Percentiles rank a stretch among this genome's conserved stretches.
These are phyloP conservation scores for Phlyctochytrium bullatum DNA, from an alignment of 192 early-diverging fungal genomes.

Conservation along the genomic window DNA sequence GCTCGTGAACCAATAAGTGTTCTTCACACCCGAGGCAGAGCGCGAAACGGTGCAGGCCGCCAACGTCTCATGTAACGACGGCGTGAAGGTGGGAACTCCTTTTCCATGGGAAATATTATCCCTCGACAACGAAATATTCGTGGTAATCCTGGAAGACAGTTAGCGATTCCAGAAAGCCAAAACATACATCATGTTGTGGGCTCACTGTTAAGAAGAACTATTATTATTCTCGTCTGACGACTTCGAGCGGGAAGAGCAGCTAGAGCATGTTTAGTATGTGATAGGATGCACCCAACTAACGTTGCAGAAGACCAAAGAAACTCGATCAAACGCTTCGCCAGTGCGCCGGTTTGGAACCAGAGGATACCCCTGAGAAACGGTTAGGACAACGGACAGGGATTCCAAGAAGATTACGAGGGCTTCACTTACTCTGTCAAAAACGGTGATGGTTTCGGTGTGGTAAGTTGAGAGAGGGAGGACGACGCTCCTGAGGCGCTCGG, in stretches of 20 bases:
- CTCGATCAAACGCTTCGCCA: slow-evolving; percentile 30
- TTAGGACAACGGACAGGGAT: background rate
- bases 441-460: too few relatives aligned
- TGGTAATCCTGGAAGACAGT: slow-evolving; percentile 20
- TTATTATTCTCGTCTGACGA: slow-evolving; percentile 19
- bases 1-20: slow-evolving; percentile 31
- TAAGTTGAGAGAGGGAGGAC: too few relatives aligned
- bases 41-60: slow-evolving; percentile 24
- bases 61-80: slow-evolving; percentile 7
- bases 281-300: background rate
- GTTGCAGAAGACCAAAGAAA: slow-evolving; percentile 36
- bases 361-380: slow-evolving; percentile 10
- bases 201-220: background rate
- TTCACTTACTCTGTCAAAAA: too few relatives aligned
- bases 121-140: slow-evolving; percentile 13
- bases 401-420: too few relatives aligned
- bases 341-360: slow-evolving; percentile 19
- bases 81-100: background rate
- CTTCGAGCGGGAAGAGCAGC: slow-evolving; percentile 29
- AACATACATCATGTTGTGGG: slow-evolving; percentile 26
- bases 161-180: background rate
- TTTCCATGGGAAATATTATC: background rate
- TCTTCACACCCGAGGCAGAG: slow-evolving; percentile 11
- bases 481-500: too few relatives aligned
- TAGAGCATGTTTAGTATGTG: background rate